Conservation (phyloP, 805 yeast species). For the Candida ovalis region DNA sequence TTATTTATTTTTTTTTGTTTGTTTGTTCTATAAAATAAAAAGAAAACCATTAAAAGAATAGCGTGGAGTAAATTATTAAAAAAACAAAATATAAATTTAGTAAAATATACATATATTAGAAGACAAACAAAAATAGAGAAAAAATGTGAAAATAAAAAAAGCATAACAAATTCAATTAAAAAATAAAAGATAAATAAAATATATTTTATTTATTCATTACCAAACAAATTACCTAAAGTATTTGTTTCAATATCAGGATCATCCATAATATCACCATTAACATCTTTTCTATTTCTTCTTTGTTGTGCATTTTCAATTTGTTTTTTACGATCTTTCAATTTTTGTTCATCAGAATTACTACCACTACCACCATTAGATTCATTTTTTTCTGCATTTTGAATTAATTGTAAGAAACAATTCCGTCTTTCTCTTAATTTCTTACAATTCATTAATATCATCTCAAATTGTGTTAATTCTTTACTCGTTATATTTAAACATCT, state of each 20-base stretch:
- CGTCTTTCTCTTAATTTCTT: conserved; percentile 75
- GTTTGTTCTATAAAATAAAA: too few species aligned
- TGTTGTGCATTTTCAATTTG: conserved; percentile 50
- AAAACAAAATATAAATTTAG: not conserved
- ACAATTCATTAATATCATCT: conserved; percentile 57
- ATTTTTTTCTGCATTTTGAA: conserved; percentile 50
- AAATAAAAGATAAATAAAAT: not conserved
- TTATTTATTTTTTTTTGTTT: too few species aligned
- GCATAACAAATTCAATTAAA: not conserved
- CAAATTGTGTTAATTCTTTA: conserved; percentile 60
- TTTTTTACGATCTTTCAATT: conserved; percentile 42
- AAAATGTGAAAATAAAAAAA: not conserved
- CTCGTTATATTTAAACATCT: conserved; percentile 48
- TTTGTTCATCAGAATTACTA: conserved; percentile 33
- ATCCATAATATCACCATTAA: conserved; percentile 47
- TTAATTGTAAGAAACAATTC: conserved; percentile 69
- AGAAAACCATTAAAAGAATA: too few species aligned
- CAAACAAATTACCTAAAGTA: conserved; percentile 57
- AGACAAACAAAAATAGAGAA: not conserved
- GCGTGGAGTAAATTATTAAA: not conserved
- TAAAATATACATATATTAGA: not conserved
- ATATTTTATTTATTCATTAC: conserved; percentile 26
- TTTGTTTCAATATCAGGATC: conserved; percentile 71
- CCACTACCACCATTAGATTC: conserved; percentile 33
- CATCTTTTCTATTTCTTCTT: conserved; percentile 28